Conservation (phyloP, 139 green algal species). For the Tetradesmus obliquus region DNA sequence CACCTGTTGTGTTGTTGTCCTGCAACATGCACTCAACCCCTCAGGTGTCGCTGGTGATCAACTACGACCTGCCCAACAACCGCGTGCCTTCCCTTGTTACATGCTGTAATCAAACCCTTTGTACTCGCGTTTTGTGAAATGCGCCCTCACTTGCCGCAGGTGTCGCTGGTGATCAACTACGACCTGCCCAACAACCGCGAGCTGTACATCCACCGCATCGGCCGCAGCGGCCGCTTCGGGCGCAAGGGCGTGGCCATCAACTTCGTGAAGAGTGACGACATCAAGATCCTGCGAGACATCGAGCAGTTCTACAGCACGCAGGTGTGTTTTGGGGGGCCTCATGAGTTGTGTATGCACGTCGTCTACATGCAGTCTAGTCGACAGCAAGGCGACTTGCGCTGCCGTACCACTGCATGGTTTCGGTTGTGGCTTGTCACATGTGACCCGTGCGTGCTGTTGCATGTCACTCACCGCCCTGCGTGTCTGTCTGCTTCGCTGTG, state of each 20-base stretch:
- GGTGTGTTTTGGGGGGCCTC: neutral
- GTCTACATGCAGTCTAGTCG: neutral
- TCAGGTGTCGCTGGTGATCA: constrained; percentile 99
- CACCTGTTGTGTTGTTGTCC: no score
- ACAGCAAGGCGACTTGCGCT: neutral
- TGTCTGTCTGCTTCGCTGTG: neutral
- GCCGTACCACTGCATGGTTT: no score
- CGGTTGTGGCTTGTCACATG: neutral
- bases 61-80: constrained; percentile 99
- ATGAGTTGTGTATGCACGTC: neutral
- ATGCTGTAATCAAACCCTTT: no score
- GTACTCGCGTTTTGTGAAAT: no score
- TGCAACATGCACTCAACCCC: neutral
- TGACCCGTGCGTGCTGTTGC: neutral
- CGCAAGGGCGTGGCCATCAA: constrained; percentile 99
- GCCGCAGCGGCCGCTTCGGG: constrained; percentile 91
- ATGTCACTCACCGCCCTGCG: no score
- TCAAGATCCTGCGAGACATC: constrained; percentile 96
- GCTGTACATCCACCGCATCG: constrained; percentile 99
- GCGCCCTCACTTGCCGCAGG: constrained; percentile 58
- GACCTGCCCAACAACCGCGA: constrained; percentile 98
- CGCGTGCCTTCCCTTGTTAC: constrained; percentile 73
- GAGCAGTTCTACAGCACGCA: constrained; percentile 85
- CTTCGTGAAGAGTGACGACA: constrained; percentile 97
- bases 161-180: constrained; percentile 99